Conservation (phyloP, 2,329 filamentous ascomycete genomes). For the Fonsecaea erecta region DNA sequence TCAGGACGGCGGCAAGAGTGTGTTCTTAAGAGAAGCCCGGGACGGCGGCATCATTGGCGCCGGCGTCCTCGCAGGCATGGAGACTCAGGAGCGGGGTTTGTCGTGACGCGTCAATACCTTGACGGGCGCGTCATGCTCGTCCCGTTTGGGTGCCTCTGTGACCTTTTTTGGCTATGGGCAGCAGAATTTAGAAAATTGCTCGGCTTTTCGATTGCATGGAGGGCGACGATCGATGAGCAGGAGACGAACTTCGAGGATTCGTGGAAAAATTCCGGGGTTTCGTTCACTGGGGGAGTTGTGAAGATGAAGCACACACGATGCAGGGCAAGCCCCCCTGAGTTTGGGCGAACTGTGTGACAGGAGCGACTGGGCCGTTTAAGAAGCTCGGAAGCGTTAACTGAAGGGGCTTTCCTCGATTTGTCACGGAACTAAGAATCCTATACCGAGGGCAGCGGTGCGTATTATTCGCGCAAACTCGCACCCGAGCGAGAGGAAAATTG, state of each 20-base stretch:
- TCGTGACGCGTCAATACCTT: conserved; percentile 1
- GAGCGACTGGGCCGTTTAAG: not conserved
- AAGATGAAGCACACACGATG: not conserved
- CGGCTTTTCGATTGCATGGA: not conserved
- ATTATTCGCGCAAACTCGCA: not conserved
- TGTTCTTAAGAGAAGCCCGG: conserved; percentile 57
- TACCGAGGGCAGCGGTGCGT: not conserved
- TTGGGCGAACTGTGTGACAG: not conserved
- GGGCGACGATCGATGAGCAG: not conserved
- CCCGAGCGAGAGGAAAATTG: not conserved
- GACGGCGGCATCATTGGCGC: conserved; percentile 62
- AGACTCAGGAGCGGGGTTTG: conserved; percentile 29
- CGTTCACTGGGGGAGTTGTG: not conserved
- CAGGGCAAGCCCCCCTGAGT: conserved; percentile 5
- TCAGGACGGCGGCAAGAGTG: conserved; percentile 53
- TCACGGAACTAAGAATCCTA: conserved; percentile 11
- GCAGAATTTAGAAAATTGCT: not conserved
- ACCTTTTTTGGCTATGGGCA: not conserved
- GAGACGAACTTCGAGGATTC: conserved; percentile 3
- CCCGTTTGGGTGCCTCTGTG: not conserved
- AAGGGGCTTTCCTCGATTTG: conserved; percentile 16
- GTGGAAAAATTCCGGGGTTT: conserved; percentile 1
- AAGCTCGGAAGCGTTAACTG: not conserved
- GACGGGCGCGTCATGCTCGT: not conserved
- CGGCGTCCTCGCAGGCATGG: conserved; percentile 59